These are phyloP conservation scores for Nitzschia sp. DNA, from an alignment of 108 stramenopile species.

Conservation along the genomic window DNA sequence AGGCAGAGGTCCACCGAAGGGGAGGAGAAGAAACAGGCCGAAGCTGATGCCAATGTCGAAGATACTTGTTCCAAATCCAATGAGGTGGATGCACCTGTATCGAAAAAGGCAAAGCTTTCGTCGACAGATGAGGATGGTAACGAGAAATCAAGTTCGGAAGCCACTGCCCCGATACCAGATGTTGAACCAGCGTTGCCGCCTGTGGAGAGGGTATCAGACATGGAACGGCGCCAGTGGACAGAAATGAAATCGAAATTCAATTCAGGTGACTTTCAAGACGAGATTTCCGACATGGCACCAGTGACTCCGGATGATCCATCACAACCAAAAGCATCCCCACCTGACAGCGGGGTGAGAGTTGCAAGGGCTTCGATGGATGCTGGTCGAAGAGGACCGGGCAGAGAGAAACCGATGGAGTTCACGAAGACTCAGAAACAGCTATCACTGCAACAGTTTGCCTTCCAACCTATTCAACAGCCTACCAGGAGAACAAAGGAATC, in stretches of 20 bases:
- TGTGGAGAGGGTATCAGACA: conserved; percentile 13
- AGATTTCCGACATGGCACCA: neutral
- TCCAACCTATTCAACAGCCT: neutral
- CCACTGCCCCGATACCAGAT: no score
- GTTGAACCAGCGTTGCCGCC: neutral
- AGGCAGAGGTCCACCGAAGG: conserved; percentile 1
- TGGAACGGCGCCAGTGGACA: conserved; percentile 26
- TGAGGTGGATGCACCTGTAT: neutral
- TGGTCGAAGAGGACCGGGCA: neutral
- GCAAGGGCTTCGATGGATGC: neutral
- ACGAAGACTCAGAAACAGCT: neutral
- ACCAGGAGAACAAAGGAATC: no score
- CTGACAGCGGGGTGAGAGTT: neutral
- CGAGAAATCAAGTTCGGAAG: neutral
- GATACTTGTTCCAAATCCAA: neutral
- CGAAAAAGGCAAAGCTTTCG: neutral
- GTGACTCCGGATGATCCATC: conserved; percentile 4
- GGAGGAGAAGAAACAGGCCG: conserved; percentile 8
- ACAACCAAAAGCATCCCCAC: neutral
- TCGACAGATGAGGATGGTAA: neutral
- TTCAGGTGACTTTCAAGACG: neutral
- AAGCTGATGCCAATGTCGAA: neutral
- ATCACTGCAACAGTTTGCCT: conserved; percentile 16
- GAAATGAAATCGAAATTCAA: conserved; percentile 25
- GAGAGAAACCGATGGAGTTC: neutral